phyloP scores from a whole-genome alignment of 192 early-diverging fungal genomes.

The Chytriomyces hyalinus region DNA sequence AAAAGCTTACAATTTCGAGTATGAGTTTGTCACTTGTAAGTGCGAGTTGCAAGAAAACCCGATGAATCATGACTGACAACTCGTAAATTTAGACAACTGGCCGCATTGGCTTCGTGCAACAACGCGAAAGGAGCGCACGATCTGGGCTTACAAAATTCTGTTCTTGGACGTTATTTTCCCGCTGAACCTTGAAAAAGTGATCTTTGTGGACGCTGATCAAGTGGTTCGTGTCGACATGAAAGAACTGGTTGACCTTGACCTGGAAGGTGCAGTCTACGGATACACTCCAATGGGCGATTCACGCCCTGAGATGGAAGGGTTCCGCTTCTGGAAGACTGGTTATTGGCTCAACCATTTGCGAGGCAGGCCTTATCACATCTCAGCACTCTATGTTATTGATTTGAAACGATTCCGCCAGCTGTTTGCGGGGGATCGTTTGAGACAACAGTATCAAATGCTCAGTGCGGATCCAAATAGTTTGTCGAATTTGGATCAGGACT shows the following conservation, averaged over 20 bases:
- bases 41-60: background rate
- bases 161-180: constrained; percentile 98
- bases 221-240: constrained; percentile 95
- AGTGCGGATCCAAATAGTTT: constrained; percentile 86
- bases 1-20: constrained; percentile 84
- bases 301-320: constrained; percentile 92
- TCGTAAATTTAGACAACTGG: constrained; percentile 77
- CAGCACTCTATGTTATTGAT: constrained; percentile 95
- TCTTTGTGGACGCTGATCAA: constrained; percentile 99
- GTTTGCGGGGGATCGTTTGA: constrained; percentile 91
- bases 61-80: constrained; percentile 12
- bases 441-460: constrained; percentile 91
- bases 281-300: constrained; percentile 96
- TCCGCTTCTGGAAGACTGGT: constrained; percentile 96
- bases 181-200: constrained; percentile 86
- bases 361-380: constrained; percentile 93
- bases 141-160: constrained; percentile 99
- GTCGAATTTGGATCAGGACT: constrained; percentile 96
- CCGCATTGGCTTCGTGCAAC: constrained; percentile 93
- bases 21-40: constrained; percentile 90
- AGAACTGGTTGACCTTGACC: constrained; percentile 90
- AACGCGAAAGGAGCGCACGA: constrained; percentile 93
- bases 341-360: constrained; percentile 92
- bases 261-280: constrained; percentile 93
- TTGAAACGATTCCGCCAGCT: constrained; percentile 87